Percentiles rank a stretch among this genome's conserved stretches.
Evolutionary conservation across 345 rosid genomes (phyloP).

Genomic region (Dovyalis caffra): DNA sequence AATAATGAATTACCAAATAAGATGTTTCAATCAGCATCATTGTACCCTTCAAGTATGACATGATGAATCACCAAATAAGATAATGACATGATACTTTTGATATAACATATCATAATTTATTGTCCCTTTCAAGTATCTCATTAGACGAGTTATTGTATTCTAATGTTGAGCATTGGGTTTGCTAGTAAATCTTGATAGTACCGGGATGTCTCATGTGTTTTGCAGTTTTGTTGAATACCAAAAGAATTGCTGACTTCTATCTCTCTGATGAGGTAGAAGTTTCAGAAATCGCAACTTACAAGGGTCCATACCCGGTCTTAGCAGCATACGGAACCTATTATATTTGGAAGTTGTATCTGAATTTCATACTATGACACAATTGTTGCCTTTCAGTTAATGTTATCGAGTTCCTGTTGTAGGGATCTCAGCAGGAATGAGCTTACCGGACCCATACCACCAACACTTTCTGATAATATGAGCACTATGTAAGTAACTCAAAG

Average conservation of each 20-base stretch:
- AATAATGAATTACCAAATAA: no score
- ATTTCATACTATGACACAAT: background rate
- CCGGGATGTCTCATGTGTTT: background rate
- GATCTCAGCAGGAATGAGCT: slow-evolving; percentile 77
- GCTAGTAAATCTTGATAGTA: no score
- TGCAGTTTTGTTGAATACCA: slow-evolving; percentile 16
- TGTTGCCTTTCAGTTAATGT: slow-evolving; percentile 1
- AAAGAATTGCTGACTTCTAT: no score
- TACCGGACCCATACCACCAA: slow-evolving; percentile 62
- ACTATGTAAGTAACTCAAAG: slow-evolving; percentile 21
- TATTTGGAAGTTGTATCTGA: slow-evolving; percentile 57
- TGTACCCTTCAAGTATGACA: no score
- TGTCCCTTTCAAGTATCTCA: no score
- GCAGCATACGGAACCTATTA: slow-evolving; percentile 46
- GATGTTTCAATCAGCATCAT: no score
- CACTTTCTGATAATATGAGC: slow-evolving; percentile 55
- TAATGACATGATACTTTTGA: no score
- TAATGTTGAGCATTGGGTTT: no score
- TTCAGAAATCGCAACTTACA: slow-evolving; percentile 74
- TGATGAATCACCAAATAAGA: no score
- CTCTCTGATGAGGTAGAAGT: slow-evolving; percentile 63
- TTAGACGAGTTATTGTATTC: no score
- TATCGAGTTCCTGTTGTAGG: slow-evolving; percentile 43
- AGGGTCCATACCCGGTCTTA: slow-evolving; percentile 73
- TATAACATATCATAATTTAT: no score